Percentiles rank a stretch among this genome's conserved stretches.
phyloP scores from a whole-genome alignment of 768 basidiomycete species.

The Artomyces pyxidatus region DNA sequence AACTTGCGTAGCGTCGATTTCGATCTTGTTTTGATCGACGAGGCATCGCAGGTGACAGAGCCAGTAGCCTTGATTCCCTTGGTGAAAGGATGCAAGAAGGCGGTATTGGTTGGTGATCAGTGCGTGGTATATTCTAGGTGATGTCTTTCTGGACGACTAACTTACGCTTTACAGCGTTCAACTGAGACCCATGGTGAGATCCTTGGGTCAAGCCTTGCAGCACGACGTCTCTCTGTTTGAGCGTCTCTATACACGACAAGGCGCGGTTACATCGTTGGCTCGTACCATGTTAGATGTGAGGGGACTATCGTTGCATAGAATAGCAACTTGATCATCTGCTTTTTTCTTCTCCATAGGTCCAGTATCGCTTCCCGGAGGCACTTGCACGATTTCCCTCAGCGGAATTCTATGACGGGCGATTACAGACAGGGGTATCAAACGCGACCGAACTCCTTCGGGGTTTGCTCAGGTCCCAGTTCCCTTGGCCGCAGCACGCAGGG shows the following conservation, averaged over 20 bases:
- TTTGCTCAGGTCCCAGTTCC: conserved; percentile 38
- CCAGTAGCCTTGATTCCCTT: conserved; percentile 58
- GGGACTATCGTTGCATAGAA: background rate
- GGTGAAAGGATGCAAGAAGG: conserved; percentile 51
- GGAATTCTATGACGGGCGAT: conserved; percentile 52
- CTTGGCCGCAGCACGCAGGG: conserved; percentile 42
- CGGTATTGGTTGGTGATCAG: conserved; percentile 65
- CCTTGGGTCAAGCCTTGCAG: conserved; percentile 47
- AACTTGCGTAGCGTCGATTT: conserved; percentile 47
- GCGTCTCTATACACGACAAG: conserved; percentile 39
- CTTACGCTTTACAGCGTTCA: conserved; percentile 40
- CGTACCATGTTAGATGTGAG: conserved; percentile 57
- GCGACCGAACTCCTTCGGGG: conserved; percentile 20
- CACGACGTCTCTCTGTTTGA: conserved; percentile 59
- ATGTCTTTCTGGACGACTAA: background rate
- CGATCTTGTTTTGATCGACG: conserved; percentile 57
- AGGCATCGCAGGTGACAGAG: conserved; percentile 66
- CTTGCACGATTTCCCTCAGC: conserved; percentile 54
- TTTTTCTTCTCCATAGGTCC: conserved; percentile 29
- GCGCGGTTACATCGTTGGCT: conserved; percentile 27
- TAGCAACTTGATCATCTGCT: background rate
- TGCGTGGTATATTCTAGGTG: conserved; percentile 26
- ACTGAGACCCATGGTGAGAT: conserved; percentile 54
- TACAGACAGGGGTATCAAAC: conserved; percentile 36
- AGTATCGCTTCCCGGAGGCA: conserved; percentile 55